Evolutionary conservation across 805 yeast species (phyloP).

Genomic region (Yarrowia sp.): DNA sequence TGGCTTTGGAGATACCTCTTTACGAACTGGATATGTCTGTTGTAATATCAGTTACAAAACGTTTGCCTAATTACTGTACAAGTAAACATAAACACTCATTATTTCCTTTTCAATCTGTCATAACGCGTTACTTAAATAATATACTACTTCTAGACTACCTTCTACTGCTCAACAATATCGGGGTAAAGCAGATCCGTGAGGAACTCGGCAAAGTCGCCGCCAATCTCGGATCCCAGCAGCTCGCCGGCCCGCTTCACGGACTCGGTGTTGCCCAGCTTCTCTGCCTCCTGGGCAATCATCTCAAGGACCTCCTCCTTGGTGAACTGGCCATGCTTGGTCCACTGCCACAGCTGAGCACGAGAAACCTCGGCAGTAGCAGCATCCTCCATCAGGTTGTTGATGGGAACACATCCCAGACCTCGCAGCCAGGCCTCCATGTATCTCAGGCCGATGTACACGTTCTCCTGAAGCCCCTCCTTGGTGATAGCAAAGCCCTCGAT

Average conservation of each 20-base stretch:
- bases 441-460: slow-evolving; percentile 65
- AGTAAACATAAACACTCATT: no score
- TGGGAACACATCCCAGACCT: slow-evolving; percentile 73
- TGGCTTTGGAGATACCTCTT: no score
- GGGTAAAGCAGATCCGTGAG: slow-evolving; percentile 28
- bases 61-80: no score
- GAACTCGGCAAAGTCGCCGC: slow-evolving; percentile 37
- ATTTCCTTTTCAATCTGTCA: no score
- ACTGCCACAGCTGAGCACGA: slow-evolving; percentile 71
- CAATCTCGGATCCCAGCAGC: slow-evolving; percentile 16
- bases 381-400: slow-evolving; percentile 75
- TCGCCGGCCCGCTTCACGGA: slow-evolving; percentile 15
- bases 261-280: slow-evolving; percentile 20
- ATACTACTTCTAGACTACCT: not conserved
- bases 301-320: slow-evolving; percentile 52
- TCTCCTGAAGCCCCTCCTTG: slow-evolving; percentile 67
- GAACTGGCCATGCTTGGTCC: slow-evolving; percentile 66
- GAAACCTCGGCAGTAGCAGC: slow-evolving; percentile 80
- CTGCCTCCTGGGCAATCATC: slow-evolving; percentile 24
- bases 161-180: slow-evolving; percentile 10
- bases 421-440: slow-evolving; percentile 77
- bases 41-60: no score
- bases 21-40: no score
- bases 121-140: not conserved
- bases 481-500: slow-evolving; percentile 65